Percentiles rank a stretch among this genome's conserved stretches.
These are phyloP conservation scores for Claviceps sp. DNA, from an alignment of 2,329 filamentous ascomycete genomes.

Conservation along the genomic window DNA sequence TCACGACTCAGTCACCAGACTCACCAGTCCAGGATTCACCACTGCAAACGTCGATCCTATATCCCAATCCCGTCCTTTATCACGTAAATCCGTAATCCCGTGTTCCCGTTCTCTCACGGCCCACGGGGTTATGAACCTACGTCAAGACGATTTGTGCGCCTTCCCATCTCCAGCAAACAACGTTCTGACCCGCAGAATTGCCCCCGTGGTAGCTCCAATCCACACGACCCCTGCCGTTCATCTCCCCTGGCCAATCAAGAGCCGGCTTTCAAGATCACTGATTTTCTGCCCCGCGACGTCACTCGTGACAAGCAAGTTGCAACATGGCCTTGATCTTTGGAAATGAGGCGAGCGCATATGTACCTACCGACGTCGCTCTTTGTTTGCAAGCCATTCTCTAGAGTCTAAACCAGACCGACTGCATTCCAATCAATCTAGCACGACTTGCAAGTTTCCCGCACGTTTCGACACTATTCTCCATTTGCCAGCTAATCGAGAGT, in stretches of 20 bases:
- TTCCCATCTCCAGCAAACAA: neutral
- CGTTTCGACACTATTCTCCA: neutral
- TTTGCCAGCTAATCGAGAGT: neutral
- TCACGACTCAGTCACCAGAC: no score
- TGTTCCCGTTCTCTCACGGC: no score
- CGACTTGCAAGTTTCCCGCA: neutral
- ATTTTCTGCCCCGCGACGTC: conserved; percentile 1
- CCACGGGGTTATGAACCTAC: no score
- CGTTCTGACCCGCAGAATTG: neutral
- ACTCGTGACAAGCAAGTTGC: neutral
- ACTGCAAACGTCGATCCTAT: no score
- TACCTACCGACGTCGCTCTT: neutral
- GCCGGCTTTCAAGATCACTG: neutral
- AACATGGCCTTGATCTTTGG: neutral
- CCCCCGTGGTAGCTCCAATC: neutral
- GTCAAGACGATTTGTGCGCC: neutral
- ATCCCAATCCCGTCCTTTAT: no score
- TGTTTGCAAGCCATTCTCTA: neutral
- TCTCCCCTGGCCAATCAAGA: conserved; percentile 1
- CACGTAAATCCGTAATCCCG: no score
- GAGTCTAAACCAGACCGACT: neutral
- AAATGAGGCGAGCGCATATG: neutral
- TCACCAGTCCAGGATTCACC: no score
- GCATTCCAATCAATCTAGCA: neutral
- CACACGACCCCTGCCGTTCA: neutral